Evolutionary conservation across 176 grass and related monocot genomes (phyloP).

Genomic region (Eremochloa ophiuroides): DNA sequence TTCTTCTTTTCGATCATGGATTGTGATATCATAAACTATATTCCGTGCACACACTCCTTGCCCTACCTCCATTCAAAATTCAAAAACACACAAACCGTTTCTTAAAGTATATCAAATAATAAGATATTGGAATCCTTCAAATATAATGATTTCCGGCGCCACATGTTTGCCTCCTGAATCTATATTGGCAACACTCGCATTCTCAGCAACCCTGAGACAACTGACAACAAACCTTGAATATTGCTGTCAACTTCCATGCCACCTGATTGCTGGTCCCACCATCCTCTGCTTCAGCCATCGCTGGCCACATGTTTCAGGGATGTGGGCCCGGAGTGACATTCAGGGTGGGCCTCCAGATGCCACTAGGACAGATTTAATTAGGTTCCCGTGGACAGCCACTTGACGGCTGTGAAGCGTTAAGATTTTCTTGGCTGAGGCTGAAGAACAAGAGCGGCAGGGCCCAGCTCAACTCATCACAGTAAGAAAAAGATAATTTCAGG

Average conservation of each 20-base stretch:
- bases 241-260: neutral
- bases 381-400: conserved; percentile 3
- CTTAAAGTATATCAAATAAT: neutral
- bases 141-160: neutral
- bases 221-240: neutral
- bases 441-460: neutral
- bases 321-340: neutral
- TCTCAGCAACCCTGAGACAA: neutral
- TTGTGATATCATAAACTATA: neutral
- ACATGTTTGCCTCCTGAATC: conserved; percentile 6
- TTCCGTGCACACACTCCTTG: neutral
- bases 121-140: neutral
- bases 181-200: neutral
- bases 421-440: neutral
- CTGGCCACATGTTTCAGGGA: neutral
- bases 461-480: neutral
- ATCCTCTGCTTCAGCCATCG: neutral
- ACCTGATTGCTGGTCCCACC: conserved; percentile 22
- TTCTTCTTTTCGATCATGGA: neutral
- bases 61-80: neutral
- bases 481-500: neutral
- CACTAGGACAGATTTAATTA: conserved; percentile 16
- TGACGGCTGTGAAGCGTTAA: neutral
- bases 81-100: neutral
- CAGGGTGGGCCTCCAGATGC: neutral